phyloP scores from a whole-genome alignment of 345 rosid species.

The Triadica sebifera region DNA sequence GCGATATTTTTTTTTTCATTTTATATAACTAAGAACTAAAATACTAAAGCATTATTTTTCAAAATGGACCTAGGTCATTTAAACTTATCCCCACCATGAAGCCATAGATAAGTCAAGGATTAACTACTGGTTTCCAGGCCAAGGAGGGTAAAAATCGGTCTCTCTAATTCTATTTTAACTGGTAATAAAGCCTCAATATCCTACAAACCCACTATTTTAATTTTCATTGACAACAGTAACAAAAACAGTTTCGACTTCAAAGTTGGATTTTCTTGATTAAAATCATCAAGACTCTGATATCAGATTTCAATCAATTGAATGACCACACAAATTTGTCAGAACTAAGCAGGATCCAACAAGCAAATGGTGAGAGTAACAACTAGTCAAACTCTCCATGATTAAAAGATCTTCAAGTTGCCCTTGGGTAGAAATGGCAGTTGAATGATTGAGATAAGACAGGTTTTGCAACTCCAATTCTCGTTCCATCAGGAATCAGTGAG shows the following conservation, averaged over 20 bases:
- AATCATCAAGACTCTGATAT: background rate
- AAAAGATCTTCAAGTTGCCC: background rate
- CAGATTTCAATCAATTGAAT: background rate
- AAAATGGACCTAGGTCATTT: background rate
- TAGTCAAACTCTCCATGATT: background rate
- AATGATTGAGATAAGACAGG: background rate
- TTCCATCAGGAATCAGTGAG: background rate
- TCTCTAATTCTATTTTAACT: background rate
- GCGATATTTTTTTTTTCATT: background rate
- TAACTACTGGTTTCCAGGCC: background rate
- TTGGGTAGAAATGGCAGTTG: background rate
- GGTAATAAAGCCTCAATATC: background rate
- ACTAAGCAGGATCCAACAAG: background rate
- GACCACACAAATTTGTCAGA: background rate
- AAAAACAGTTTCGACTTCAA: background rate
- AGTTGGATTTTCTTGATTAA: background rate
- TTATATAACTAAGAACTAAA: background rate
- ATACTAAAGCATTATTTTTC: background rate
- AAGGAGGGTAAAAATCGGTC: background rate
- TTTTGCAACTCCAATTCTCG: background rate
- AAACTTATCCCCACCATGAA: background rate
- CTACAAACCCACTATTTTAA: background rate
- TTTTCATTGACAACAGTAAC: background rate
- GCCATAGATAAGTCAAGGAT: too few species aligned
- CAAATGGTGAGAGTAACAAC: background rate